Percentiles rank a stretch among this genome's conserved stretches.
Evolutionary conservation across 768 basidiomycete genomes (phyloP).

Genomic region (Suillus decipiens): DNA sequence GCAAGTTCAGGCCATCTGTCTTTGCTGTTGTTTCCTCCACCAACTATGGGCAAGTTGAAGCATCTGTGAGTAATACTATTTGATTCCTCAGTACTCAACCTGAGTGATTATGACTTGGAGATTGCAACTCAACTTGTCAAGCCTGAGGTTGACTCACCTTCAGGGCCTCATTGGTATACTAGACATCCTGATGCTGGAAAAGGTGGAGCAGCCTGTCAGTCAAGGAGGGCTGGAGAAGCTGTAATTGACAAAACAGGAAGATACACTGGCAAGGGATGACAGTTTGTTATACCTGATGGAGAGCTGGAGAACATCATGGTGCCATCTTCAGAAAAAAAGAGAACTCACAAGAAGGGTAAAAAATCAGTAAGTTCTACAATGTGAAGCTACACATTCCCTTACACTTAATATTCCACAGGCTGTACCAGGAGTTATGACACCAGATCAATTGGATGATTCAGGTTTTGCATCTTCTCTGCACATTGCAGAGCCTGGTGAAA

Average conservation of each 20-base stretch:
- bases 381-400: background rate
- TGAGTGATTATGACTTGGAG: background rate
- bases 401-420: background rate
- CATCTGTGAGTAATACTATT: background rate
- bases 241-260: background rate
- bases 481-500: background rate
- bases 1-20: background rate
- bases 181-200: background rate
- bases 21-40: background rate
- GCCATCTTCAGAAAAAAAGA: background rate
- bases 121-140: background rate
- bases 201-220: background rate
- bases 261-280: background rate
- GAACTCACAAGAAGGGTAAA: background rate
- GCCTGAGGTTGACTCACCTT: background rate
- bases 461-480: background rate
- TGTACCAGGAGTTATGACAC: background rate
- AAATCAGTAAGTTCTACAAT: background rate
- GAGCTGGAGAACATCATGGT: background rate
- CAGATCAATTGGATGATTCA: background rate
- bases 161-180: background rate
- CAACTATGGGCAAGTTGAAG: background rate
- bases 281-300: slow-evolving; percentile 4
- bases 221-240: background rate
- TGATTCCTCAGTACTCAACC: background rate